Evolutionary conservation across 495 filamentous ascomycete genomes (phyloP).

Genomic region (Aspergillus bertholletiae): DNA sequence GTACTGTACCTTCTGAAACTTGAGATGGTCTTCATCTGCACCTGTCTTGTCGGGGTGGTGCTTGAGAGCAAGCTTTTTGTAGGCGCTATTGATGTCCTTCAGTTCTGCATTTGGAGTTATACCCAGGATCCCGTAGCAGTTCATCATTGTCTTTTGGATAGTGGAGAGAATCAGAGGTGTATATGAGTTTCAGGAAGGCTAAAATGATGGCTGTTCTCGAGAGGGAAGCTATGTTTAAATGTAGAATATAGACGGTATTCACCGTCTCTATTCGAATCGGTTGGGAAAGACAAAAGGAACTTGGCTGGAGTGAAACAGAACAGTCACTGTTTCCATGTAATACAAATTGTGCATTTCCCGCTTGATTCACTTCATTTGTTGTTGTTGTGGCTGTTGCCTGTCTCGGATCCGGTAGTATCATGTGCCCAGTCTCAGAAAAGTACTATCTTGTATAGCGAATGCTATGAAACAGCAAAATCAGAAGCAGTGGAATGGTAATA

Average conservation of each 20-base stretch:
- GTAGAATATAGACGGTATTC: neutral
- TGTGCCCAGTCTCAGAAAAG: neutral
- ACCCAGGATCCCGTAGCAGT: conserved; percentile 38
- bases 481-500: neutral
- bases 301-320: neutral
- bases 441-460: neutral
- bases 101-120: conserved; percentile 27
- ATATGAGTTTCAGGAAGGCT: neutral
- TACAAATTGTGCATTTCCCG: neutral
- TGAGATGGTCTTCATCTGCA: conserved; percentile 32
- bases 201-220: neutral
- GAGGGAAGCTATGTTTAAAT: neutral
- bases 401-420: neutral
- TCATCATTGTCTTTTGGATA: conserved; percentile 2
- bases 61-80: conserved; percentile 49
- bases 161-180: no score
- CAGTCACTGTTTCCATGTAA: neutral
- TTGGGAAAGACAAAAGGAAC: neutral
- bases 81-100: conserved; percentile 41
- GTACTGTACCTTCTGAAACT: conserved; percentile 39
- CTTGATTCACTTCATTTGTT: neutral
- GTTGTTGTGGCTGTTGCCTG: neutral
- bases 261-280: neutral
- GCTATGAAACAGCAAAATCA: neutral
- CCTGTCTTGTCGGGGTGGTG: conserved; percentile 61